phyloP scores from a whole-genome alignment of 1,284 basidiomycete genomes.

The Ustilago bromivora region DNA sequence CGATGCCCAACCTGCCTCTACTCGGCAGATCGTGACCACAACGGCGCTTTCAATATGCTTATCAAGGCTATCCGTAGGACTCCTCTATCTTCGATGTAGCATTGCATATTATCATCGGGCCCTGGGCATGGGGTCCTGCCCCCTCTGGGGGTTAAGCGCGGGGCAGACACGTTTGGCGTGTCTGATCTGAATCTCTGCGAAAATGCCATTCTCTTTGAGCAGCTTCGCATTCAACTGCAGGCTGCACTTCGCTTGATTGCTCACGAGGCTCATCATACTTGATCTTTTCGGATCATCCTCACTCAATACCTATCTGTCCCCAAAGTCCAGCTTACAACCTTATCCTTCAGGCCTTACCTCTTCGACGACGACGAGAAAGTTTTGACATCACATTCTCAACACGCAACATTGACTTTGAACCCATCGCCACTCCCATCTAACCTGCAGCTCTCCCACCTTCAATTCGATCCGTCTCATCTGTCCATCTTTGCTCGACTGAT shows the following conservation, averaged over 20 bases:
- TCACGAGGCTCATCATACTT: slow-evolving; percentile 5
- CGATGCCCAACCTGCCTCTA: no score
- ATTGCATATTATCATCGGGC: no score
- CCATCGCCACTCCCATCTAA: neutral
- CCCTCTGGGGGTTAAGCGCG: no score
- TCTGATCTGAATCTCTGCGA: no score
- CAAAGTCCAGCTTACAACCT: neutral
- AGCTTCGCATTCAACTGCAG: slow-evolving; percentile 1
- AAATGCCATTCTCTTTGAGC: neutral
- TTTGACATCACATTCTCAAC: slow-evolving; percentile 4
- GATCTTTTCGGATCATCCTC: neutral
- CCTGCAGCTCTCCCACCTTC: neutral
- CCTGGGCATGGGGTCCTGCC: no score
- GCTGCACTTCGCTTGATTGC: slow-evolving; percentile 8
- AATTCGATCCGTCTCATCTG: neutral
- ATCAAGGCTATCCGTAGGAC: no score
- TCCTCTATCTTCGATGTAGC: no score
- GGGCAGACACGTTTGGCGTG: no score
- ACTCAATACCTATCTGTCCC: neutral
- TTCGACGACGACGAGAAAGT: neutral
- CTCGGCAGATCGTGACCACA: no score
- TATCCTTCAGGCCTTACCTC: neutral
- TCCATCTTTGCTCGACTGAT: neutral
- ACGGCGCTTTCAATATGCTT: no score
- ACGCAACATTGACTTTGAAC: neutral